phyloP scores from a whole-genome alignment of 768 basidiomycete genomes.

The Podaxis pistillaris region DNA sequence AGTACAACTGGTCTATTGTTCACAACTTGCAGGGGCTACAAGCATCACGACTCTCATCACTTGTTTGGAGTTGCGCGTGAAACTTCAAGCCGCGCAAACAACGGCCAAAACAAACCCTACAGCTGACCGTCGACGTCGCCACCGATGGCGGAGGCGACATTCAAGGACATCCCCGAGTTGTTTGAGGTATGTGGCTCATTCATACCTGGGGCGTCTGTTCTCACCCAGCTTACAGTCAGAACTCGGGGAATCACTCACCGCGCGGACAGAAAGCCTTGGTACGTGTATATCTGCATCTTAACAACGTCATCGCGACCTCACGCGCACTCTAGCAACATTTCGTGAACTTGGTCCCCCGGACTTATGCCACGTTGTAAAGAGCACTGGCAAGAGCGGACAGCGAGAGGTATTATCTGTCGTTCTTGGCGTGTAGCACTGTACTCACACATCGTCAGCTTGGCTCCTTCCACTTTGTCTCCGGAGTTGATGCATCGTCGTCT shows the following conservation, averaged over 20 bases:
- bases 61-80: slow-evolving; percentile 1
- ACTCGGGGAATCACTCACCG: slow-evolving; percentile 83
- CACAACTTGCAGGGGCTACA: too few species aligned
- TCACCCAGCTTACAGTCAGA: slow-evolving; percentile 55
- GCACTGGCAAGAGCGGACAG: slow-evolving; percentile 75
- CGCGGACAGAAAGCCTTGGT: slow-evolving; percentile 92
- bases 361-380: slow-evolving; percentile 93
- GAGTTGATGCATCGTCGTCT: slow-evolving; percentile 98
- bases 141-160: slow-evolving; percentile 53
- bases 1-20: too few species aligned
- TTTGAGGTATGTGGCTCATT: slow-evolving; percentile 68
- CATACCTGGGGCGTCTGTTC: slow-evolving; percentile 10
- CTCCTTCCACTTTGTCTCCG: slow-evolving; percentile 97
- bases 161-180: slow-evolving; percentile 94
- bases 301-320: slow-evolving; percentile 14
- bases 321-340: slow-evolving; percentile 71
- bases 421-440: background rate
- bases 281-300: slow-evolving; percentile 29
- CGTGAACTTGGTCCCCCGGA: slow-evolving; percentile 97
- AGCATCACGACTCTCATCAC: background rate
- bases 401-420: slow-evolving; percentile 70
- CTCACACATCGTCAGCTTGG: slow-evolving; percentile 57
- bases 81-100: background rate
- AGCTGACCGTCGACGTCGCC: slow-evolving; percentile 3
- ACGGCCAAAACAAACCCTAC: slow-evolving; percentile 9